Percentiles rank a stretch among this genome's conserved stretches.
Conservation (phyloP, 768 basidiomycete genomes). For the Termitomyces sp. region DNA sequence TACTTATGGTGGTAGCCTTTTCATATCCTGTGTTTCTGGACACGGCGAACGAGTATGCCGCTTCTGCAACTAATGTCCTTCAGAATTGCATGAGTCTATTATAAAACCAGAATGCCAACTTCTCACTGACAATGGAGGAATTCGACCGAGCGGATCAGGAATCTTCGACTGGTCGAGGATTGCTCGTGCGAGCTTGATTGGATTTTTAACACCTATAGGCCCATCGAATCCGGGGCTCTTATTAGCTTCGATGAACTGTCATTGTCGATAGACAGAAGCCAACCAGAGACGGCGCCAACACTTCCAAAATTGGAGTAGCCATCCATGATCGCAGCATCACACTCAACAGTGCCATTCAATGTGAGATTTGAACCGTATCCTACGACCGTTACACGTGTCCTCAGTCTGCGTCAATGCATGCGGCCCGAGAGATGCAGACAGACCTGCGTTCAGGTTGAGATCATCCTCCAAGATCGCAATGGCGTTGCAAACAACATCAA, state of each 20-base stretch:
- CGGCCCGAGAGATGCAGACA: slow-evolving; percentile 3
- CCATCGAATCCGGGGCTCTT: neutral
- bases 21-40: slow-evolving; percentile 7
- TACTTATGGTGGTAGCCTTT: slow-evolving; percentile 15
- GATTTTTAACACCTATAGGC: slow-evolving; percentile 57
- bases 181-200: slow-evolving; percentile 53
- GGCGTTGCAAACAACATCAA: slow-evolving; percentile 46
- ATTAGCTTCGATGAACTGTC: neutral
- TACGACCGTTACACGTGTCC: slow-evolving; percentile 13
- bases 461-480: slow-evolving; percentile 62
- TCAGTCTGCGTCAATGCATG: neutral
- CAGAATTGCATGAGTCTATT: neutral
- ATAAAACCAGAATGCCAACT: neutral
- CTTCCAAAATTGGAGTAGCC: slow-evolving; percentile 49
- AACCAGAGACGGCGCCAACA: slow-evolving; percentile 66
- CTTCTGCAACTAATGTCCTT: slow-evolving; percentile 57
- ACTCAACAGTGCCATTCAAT: slow-evolving; percentile 68
- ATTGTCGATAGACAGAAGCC: neutral
- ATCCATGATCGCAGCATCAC: slow-evolving; percentile 75
- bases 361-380: slow-evolving; percentile 80
- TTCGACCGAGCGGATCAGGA: slow-evolving; percentile 50
- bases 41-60: slow-evolving; percentile 53
- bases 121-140: slow-evolving; percentile 60
- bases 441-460: slow-evolving; percentile 67
- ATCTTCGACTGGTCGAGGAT: slow-evolving; percentile 48